Base-by-base conservation (phyloP, 176 grass and related monocot species). In the Avena insularis region DNA sequence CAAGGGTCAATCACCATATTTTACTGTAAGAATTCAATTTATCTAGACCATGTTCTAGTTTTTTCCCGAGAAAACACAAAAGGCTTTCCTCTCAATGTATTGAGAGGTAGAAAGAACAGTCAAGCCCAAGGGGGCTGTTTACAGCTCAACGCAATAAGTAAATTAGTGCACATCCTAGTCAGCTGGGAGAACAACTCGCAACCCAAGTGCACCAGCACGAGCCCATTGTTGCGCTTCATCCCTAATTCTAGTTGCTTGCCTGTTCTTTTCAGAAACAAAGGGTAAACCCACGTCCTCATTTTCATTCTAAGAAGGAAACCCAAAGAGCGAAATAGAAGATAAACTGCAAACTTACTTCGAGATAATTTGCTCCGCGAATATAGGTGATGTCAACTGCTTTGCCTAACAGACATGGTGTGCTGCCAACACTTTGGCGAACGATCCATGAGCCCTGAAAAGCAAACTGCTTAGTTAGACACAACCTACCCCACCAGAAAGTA, bases 301-400 rank as follows among this genome's bases (percentile, higher is more conserved):
- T 83, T 40, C 20, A 21, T 43, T 12, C 17, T 20, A 50, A 60
- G 23, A 84, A 55, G 17, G 12, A n/a, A 46, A 31, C 35, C 9
- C 3, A 11, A 59, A 40, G 48, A 14, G 14, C 12, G 51, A 75
- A 21, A 70, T 38, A 57, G 5, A 53, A 82, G 29, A 38, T 51
- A 61, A 27, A 43, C 66, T 49, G 6, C 1, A 65, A 56, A 68
- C 84, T 89, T 91, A 94, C 96, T 84, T 98, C 96, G 75, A 98
- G 82, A 79, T 98, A 98, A 69, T 91, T 96, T 76, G 92, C 66
- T 11, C 96, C 96, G 25, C 92, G 90, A 50, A 98, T 98, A 78
- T 98, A 98, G 46, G 91, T 96, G 77, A 91, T 94, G 29, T 96
- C 96, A 85, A 98, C 89, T 77, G 96, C 96, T 92, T 98, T 98